These are phyloP conservation scores for Magnaporthiopsis incrustans DNA, from an alignment of 2,329 filamentous ascomycete genomes.

Conservation along the genomic window DNA sequence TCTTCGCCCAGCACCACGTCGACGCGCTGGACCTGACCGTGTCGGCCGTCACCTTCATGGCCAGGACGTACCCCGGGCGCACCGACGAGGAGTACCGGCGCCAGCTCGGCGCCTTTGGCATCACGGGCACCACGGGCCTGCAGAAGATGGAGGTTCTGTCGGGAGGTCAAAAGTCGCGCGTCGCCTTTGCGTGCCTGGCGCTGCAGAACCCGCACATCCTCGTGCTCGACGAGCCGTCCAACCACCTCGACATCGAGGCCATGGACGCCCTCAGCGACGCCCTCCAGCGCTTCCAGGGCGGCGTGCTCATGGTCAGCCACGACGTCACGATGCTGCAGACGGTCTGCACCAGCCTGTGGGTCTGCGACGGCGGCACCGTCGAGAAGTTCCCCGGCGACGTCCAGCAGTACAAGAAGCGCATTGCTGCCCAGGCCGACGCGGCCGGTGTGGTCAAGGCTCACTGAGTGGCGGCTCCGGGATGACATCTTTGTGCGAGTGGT, in stretches of 20 bases:
- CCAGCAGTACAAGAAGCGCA: conserved; percentile 95
- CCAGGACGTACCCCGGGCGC: conserved; percentile 80
- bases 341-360: conserved; percentile 91
- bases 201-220: conserved; percentile 93
- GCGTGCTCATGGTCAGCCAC: conserved; percentile 97
- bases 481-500: neutral
- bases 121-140: conserved; percentile 89
- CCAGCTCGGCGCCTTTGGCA: conserved; percentile 82
- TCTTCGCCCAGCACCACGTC: conserved; percentile 98
- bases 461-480: conserved; percentile 20
- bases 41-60: conserved; percentile 93
- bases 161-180: conserved; percentile 96
- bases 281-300: conserved; percentile 79
- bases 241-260: conserved; percentile 97
- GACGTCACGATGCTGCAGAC: conserved; percentile 98
- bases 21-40: conserved; percentile 86
- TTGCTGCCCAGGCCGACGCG: conserved; percentile 78
- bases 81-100: conserved; percentile 95
- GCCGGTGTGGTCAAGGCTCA: conserved; percentile 73
- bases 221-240: conserved; percentile 95
- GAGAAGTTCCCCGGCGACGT: conserved; percentile 96
- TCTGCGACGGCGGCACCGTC: conserved; percentile 88
- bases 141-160: conserved; percentile 94
- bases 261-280: conserved; percentile 93
- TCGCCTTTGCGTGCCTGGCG: conserved; percentile 94